Evolutionary conservation across 148 eudicot species (phyloP).

Genomic region (Euryodendron excelsum): DNA sequence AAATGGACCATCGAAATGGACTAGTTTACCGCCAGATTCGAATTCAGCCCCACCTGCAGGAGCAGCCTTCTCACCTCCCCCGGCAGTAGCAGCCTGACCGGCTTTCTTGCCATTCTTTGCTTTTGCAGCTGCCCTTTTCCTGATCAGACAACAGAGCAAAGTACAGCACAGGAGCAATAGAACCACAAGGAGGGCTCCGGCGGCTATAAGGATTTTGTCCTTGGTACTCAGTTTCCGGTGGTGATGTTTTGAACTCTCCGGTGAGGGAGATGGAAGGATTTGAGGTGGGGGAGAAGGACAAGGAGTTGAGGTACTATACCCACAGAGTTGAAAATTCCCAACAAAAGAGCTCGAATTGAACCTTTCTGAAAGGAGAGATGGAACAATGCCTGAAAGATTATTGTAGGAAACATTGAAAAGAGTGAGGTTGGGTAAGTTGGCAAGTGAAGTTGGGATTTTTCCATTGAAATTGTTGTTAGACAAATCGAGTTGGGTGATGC

Average conservation of each 20-base stretch:
- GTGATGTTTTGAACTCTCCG: not conserved
- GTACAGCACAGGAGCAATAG: constrained; percentile 55
- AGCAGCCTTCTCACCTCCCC: constrained; percentile 15
- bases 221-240: constrained; percentile 38
- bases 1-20: constrained; percentile 77
- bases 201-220: constrained; percentile 59
- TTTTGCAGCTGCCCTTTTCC: constrained; percentile 46
- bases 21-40: constrained; percentile 73
- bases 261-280: constrained; percentile 24
- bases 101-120: constrained; percentile 20
- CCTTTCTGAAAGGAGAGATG: constrained; percentile 31
- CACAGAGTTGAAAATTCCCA: constrained; percentile 58
- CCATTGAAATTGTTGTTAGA: constrained; percentile 53
- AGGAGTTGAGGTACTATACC: constrained; percentile 45
- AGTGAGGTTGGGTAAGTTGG: constrained; percentile 42
- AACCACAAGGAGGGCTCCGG: constrained; percentile 54
- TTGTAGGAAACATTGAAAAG: constrained; percentile 61
- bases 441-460: constrained; percentile 39
- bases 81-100: constrained; percentile 13
- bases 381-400: constrained; percentile 46
- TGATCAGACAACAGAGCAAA: constrained; percentile 56
- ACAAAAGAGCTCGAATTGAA: constrained; percentile 44
- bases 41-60: constrained; percentile 39
- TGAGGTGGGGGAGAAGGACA: constrained; percentile 50
- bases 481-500: constrained; percentile 38